Evolutionary conservation across 2,329 filamentous ascomycete species (phyloP).

Genomic region (Microsporum audouinii): DNA sequence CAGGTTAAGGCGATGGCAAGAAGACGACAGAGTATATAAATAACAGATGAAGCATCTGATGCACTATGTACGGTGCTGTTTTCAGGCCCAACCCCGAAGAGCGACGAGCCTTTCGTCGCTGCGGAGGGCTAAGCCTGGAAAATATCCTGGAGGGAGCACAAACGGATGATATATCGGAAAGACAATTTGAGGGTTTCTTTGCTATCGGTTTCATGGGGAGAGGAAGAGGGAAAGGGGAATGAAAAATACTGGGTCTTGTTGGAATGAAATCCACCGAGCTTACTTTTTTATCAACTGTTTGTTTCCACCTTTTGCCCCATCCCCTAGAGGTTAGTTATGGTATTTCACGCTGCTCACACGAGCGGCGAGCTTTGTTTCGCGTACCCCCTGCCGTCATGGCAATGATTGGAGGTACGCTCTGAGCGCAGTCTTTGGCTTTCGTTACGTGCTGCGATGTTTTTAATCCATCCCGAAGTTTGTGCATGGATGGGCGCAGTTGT

Average conservation of each 20-base stretch:
- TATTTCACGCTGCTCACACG: background rate
- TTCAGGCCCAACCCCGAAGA: background rate
- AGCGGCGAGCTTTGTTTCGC: slow-evolving; percentile 2
- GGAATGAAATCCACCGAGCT: background rate
- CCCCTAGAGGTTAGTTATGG: background rate
- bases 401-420: background rate
- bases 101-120: background rate
- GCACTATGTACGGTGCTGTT: background rate
- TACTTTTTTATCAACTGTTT: background rate
- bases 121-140: background rate
- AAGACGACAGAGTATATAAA: background rate
- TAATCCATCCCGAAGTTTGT: background rate
- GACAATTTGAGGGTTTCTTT: background rate
- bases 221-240: background rate
- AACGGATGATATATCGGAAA: background rate
- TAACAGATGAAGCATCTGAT: background rate
- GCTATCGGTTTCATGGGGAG: background rate
- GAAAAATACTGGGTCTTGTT: background rate
- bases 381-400: background rate
- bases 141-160: background rate
- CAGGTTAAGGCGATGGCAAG: background rate
- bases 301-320: background rate
- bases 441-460: background rate
- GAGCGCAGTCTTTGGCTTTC: background rate
- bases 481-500: background rate